These are phyloP conservation scores for Candida ulmi DNA, from an alignment of 805 yeast species.

Conservation along the genomic window DNA sequence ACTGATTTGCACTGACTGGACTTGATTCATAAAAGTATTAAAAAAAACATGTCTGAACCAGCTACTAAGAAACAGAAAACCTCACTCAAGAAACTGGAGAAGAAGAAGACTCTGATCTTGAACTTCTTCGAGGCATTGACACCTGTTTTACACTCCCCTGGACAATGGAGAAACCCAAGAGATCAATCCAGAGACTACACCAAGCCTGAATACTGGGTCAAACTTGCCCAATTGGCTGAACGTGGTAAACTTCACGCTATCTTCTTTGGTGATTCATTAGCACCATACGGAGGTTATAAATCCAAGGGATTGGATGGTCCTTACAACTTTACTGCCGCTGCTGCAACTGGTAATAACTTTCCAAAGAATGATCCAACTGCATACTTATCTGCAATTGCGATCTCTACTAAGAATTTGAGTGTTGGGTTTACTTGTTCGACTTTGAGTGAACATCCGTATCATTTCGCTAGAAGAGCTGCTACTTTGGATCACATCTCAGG, in stretches of 20 bases:
- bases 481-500: constrained; percentile 41
- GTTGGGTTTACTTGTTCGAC: constrained; percentile 42
- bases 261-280: constrained; percentile 36
- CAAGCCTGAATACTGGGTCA: constrained; percentile 33
- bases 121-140: constrained; percentile 21
- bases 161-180: constrained; percentile 24
- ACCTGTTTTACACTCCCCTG: constrained; percentile 23
- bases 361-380: constrained; percentile 37
- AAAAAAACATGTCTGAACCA: not conserved
- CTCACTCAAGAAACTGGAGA: not conserved
- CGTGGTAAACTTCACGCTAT: constrained; percentile 34
- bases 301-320: constrained; percentile 27
- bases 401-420: constrained; percentile 35
- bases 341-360: constrained; percentile 28
- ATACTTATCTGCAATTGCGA: constrained; percentile 35
- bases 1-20: no score
- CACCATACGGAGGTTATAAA: constrained; percentile 35
- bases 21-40: no score
- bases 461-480: constrained; percentile 39
- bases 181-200: constrained; percentile 19
- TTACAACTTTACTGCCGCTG: constrained; percentile 30
- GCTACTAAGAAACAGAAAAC: not conserved
- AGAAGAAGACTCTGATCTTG: constrained; percentile 10
- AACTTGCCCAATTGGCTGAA: constrained; percentile 34
- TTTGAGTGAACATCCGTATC: constrained; percentile 40